A percentile compares a stretch with the other conserved stretches of the same genome.
Evolutionary conservation across 2,329 filamentous ascomycete species (phyloP).

Genomic region (Colletotrichum ledebouriae): DNA sequence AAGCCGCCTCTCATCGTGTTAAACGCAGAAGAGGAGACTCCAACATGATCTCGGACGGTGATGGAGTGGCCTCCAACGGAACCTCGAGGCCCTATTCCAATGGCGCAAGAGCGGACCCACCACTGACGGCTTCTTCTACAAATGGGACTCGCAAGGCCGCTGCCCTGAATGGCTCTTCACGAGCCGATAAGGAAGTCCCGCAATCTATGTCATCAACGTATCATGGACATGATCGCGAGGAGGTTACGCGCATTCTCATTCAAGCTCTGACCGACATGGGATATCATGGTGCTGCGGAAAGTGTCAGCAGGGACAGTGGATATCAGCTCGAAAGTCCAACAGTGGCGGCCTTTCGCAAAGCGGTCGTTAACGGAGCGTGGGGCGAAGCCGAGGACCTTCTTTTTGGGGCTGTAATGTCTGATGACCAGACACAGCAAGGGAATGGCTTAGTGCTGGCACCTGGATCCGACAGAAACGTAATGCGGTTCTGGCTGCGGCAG

Average conservation of each 20-base stretch:
- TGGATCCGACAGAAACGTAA: conserved; percentile 80
- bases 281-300: conserved; percentile 81
- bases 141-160: conserved; percentile 59
- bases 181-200: conserved; percentile 47
- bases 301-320: conserved; percentile 84
- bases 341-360: conserved; percentile 86
- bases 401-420: conserved; percentile 61
- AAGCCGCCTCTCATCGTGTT: conserved; percentile 47
- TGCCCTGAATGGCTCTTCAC: conserved; percentile 44
- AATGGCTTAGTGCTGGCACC: conserved; percentile 81
- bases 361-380: conserved; percentile 87
- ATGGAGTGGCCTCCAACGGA: conserved; percentile 65
- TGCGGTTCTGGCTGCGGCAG: conserved; percentile 90
- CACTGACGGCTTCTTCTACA: conserved; percentile 49
- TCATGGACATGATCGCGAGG: conserved; percentile 89
- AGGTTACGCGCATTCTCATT: conserved; percentile 92
- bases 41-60: conserved; percentile 75
- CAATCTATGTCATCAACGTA: conserved; percentile 63
- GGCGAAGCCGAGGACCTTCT: conserved; percentile 85
- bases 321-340: conserved; percentile 88
- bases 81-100: conserved; percentile 67
- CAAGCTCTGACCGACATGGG: conserved; percentile 92
- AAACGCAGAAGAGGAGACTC: conserved; percentile 70
- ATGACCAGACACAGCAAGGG: conserved; percentile 51
- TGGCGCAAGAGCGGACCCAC: conserved; percentile 64